Evolutionary conservation across 306 rosid genomes (phyloP), one percentile per base, ranked within the genome.

Genomic region (Cucurbita maxima): DNA sequence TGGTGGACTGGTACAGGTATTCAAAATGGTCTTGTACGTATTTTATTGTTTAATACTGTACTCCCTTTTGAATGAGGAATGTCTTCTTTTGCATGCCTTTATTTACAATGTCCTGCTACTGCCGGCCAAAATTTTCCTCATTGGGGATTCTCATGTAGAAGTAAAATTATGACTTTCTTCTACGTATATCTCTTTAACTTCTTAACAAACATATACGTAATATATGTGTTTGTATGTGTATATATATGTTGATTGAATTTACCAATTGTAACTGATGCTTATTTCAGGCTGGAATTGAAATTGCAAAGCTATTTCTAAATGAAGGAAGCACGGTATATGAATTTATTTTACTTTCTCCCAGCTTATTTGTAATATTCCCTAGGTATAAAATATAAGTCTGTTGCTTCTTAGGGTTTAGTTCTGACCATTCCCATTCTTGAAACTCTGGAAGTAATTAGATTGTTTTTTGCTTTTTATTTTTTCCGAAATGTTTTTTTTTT

Each of bases 1-100:
- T 80, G 98, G 98, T 63, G 98, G 98, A 78, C 87, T 93, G 61
- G 98, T 90, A 44, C 98, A 93, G 98, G 98, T 93, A 79, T 73
- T 56, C 73, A 64, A 74, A 63, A 72, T 47, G 50, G 61, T 58
- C 62, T 76, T 67, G 53, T 19, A 11, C 37, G 36, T 67, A 22
- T 3, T 43, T 12, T 64, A 10, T 67, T 43, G 36, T 18, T 67
- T 41, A 67, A 12, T 67, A 22, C 15, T 44, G 54, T n/a, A 22
- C 50, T 62, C 20, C 48, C 48, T 6, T 30, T 62, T n/a, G 50
- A 48, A 40, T 38, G 70, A 67, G 72, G 72, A 45, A 45, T 43
- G 25, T 41, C 25, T 1, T 41, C 6, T 44, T 67, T 11, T 18
- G 38, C 40, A 19, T 45, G 72, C 38, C 0, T 66, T 18, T 66